Percentiles rank a stretch among this genome's conserved stretches.
These are phyloP conservation scores for Curvularia eragrostidis DNA, from an alignment of 2,329 filamentous ascomycete species.

Conservation along the genomic window DNA sequence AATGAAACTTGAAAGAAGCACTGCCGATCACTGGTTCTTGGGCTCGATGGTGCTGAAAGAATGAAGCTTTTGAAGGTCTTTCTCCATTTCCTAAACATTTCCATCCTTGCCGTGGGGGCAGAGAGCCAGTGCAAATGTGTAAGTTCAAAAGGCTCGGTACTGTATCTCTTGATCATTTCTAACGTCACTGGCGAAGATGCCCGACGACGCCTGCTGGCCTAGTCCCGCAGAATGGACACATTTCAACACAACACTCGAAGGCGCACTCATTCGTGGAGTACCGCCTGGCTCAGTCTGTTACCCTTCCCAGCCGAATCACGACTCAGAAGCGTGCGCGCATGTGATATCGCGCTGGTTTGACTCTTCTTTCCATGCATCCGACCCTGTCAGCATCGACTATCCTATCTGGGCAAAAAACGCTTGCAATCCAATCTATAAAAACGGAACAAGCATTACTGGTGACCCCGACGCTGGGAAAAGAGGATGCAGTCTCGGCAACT, in stretches of 20 bases:
- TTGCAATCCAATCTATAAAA: too few species aligned
- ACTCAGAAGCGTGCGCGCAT: conserved; percentile 26
- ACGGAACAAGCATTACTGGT: too few species aligned
- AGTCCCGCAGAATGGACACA: conserved; percentile 24
- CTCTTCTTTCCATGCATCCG: conserved; percentile 33
- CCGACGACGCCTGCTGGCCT: conserved; percentile 33
- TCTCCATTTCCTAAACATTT: too few species aligned
- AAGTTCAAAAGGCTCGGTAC: neutral
- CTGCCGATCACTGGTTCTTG: too few species aligned
- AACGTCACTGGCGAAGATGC: conserved; percentile 12
- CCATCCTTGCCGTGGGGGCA: neutral
- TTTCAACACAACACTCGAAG: conserved; percentile 31
- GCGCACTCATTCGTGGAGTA: conserved; percentile 26
- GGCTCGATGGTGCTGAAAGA: too few species aligned
- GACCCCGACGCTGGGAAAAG: too few species aligned
- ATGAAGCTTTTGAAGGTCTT: too few species aligned
- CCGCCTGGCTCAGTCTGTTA: conserved; percentile 43
- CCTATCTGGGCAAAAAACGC: conserved; percentile 24
- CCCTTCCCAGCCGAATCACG: conserved; percentile 26
- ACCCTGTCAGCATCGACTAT: conserved; percentile 41
- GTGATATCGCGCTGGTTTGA: conserved; percentile 38
- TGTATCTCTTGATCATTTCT: neutral
- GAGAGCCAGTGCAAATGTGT: conserved; percentile 31
- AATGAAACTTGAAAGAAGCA: too few species aligned
- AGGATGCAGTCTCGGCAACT: too few species aligned